Evolutionary conservation across 331 rosid species (phyloP), one percentile per base, ranked within the genome.

Genomic region (Acacia pycnantha): DNA sequence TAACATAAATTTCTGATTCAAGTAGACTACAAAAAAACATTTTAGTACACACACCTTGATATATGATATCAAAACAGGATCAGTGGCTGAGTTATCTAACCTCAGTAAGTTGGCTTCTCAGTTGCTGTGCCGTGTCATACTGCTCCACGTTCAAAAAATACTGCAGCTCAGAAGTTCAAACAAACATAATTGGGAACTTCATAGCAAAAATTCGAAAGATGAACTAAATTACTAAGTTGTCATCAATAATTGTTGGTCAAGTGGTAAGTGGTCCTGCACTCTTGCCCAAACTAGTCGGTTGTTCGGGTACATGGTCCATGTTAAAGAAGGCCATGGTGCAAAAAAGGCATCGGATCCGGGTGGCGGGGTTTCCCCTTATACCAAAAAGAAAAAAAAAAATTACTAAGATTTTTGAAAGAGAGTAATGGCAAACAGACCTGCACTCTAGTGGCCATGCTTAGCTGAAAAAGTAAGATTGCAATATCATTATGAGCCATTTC

Each of bases 401-500:
- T 31, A 66, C 48, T 35, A 35, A 48, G 86, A 29, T 46, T 48
- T 48, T 10, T 70, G 77, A n/a, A 47, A 59, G 51, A 80, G 70
- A 54, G 5, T 54, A 29, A 35, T 73, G 71, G 61, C 75, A 64
- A 26, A 8, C 77, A 71, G 40, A 95, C 99, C 98, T 93, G 99
- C 16, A 93, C 97, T 84, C 98, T 84, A 64, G 98, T 92, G 54
- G 94, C 97, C 73, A 93, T 84, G 85, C 90, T 97, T 14, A 92
- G 78, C 89, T 90, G 97, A 77, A 93, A 95, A 83, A 93, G 91
- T 89, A 95, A 93, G 82, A 92, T 81, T 89, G 94, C 87, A 44
- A 95, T 87, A 90, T 92, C 98, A 82, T 95, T 95, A 85, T 92
- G 90, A 53, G 97, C 96, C 77, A 88, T 90, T 84, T 93, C 98